Evolutionary conservation across 2,329 filamentous ascomycete species (phyloP), one percentile per base, ranked within the genome.

Genomic region (Aspergillus costaricaensis): DNA sequence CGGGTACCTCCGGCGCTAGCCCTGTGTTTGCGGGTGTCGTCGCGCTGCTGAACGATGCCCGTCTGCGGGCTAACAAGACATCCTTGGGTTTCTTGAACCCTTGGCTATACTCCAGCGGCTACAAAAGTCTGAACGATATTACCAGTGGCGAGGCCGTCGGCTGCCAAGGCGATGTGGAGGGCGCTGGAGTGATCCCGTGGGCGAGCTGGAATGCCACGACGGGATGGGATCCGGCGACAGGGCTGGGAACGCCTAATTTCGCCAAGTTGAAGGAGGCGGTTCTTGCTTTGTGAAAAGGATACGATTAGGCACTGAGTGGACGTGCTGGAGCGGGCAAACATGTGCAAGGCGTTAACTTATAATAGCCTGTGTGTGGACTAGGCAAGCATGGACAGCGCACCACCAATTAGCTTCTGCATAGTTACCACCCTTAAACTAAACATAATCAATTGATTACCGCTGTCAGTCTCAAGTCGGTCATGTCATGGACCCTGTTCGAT

Each of bases 1-100:
- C n/a, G 0, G 57, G 57, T 19, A 58, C 57, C 0, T 58, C 57
- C 5, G 49, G 49, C n/a, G 38, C 49, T 12, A 52, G 39, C 2
- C 57, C 57, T 4, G 49, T 54, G 4, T 43, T 58, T 5, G 57
- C 57, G 5, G 48, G 36, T 8, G 23, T 54, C 2, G 21, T 58
- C 1, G 50, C 38, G 5, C 25, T 54, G 38, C 48, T 58, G 5
- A 58, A 58, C 41, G 50, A 54, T 10, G 57, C 39, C 6, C 57
- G 57, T 15, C 48, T 58, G 27, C 48, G 43, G 4, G 57, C 39
- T 3, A 83, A 83, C 15, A 83, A 82, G 69, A 69, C 77, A 0
- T 70, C 77, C 0, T 75, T 86, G 7, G 85, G 85, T 0, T 86
- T 83, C 71, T 60, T 86, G 51, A 86, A 86, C 68, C 84, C 84